phyloP scores from a whole-genome alignment of 768 basidiomycete species.

The Kwoniella europaea region DNA sequence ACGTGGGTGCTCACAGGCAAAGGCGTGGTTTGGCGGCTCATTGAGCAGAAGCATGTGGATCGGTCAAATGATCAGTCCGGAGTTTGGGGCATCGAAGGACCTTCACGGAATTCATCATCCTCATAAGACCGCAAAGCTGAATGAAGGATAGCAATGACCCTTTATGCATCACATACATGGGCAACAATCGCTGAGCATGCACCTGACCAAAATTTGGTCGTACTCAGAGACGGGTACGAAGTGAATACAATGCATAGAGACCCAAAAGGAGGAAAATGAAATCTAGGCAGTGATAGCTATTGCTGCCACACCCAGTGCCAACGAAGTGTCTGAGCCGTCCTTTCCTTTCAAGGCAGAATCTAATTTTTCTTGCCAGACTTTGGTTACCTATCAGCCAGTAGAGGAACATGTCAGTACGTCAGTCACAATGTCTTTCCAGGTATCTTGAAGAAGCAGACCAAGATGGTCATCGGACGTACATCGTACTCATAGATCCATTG shows the following conservation, averaged over 20 bases:
- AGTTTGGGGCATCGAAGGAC: too few relatives aligned
- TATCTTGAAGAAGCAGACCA: not conserved
- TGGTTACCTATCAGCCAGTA: not conserved
- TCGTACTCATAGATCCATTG: slow-evolving; percentile 18
- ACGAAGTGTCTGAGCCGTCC: not conserved
- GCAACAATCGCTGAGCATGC: too few relatives aligned
- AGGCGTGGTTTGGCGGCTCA: too few relatives aligned
- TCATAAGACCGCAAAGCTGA: too few relatives aligned
- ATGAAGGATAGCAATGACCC: too few relatives aligned
- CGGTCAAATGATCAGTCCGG: too few relatives aligned
- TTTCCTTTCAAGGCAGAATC: slow-evolving; percentile 5
- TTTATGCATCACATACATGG: too few relatives aligned
- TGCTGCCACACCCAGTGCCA: not conserved
- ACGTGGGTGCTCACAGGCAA: too few relatives aligned
- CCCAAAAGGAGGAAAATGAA: not conserved
- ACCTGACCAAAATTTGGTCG: not conserved
- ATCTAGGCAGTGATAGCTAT: slow-evolving; percentile 3
- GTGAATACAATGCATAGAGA: not conserved
- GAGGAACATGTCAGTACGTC: not conserved
- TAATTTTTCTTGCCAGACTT: slow-evolving; percentile 11
- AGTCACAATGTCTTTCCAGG: not conserved
- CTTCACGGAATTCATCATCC: too few relatives aligned
- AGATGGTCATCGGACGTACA: not conserved
- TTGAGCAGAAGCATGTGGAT: too few relatives aligned
- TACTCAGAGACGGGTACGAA: not conserved